phyloP scores from a whole-genome alignment of 345 rosid species.

The Hibiscus mutabilis region DNA sequence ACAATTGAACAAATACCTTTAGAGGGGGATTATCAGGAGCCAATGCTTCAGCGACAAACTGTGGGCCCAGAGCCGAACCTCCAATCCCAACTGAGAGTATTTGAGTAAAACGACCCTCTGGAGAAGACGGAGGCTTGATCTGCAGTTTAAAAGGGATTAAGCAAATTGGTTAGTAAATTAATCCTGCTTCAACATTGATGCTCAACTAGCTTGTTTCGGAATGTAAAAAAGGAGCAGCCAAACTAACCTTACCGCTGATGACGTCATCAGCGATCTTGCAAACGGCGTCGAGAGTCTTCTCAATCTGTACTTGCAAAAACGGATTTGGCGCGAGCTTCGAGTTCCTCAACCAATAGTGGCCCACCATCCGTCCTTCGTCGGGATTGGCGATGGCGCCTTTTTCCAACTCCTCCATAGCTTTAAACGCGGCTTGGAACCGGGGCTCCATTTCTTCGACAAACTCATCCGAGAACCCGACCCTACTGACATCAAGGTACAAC shows the following conservation, averaged over 20 bases:
- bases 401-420: slow-evolving; percentile 78
- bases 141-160: slow-evolving; percentile 25
- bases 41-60: slow-evolving; percentile 93
- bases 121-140: slow-evolving; percentile 78
- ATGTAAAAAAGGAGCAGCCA: not conserved
- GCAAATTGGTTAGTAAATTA: not conserved
- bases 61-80: slow-evolving; percentile 98
- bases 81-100: slow-evolving; percentile 93
- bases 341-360: slow-evolving; percentile 90
- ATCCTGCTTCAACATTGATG: not conserved
- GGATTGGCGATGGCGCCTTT: slow-evolving; percentile 94
- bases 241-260: slow-evolving; percentile 78
- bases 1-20: slow-evolving; percentile 41
- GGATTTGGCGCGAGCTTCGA: slow-evolving; percentile 61
- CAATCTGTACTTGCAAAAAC: slow-evolving; percentile 52
- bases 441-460: slow-evolving; percentile 75
- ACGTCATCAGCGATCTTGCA: slow-evolving; percentile 62
- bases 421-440: slow-evolving; percentile 57
- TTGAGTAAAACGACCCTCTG: slow-evolving; percentile 73
- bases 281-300: slow-evolving; percentile 55
- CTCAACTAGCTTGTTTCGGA: not conserved
- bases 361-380: slow-evolving; percentile 97
- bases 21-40: slow-evolving; percentile 98
- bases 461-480: slow-evolving; percentile 82
- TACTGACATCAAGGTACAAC: slow-evolving; percentile 71